Base-by-base conservation (phyloP, 108 stramenopile genomes). In the Pinguiococcus pyrenoidosus region DNA sequence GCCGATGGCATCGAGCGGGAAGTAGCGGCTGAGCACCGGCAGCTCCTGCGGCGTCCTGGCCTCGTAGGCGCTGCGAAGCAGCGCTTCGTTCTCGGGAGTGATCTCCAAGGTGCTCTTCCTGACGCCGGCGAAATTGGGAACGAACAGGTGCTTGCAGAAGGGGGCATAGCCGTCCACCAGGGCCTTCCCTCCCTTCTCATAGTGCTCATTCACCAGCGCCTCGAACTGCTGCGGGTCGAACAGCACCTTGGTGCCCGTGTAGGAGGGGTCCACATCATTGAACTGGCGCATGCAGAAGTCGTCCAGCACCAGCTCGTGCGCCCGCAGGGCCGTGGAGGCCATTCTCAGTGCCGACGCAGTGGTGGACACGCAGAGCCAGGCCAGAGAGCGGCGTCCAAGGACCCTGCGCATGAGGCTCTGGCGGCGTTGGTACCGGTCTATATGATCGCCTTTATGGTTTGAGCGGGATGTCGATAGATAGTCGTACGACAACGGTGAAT, bases 121-220 rank as follows among this genome's bases (percentile, higher is more conserved):
- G 4, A 68, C 67, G 12, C 59, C 52, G 3, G 69, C 69, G 32
- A 71, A 71, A 26, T 71, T 71, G 1, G 69, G 67, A 24, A 98
- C 36, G 53, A 98, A 98, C 3, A 98, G 23, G 50, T 98, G 96
- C 72, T 98, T 98, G 72, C 96, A 98, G 57, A 98, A 98, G 29
- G 92, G 85, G 4, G 96, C 96, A 57, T 98, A 98, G 22, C 92
- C 92, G 13, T 83, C 82, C 40, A 71, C 44, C 1, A 94, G 74
- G 8, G 37, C 18, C 14, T 13, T 13, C 9, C 16, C 16, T 3
- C 40, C 46, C n/a, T n/a, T n/a, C 28, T 40, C 25, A 21, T 59
- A 51, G 8, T 44, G 27, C 43, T 38, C 50, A 38, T 66, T 66
- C 17, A 66, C 57, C 21, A 30, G 6, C 20, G 24, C 54, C 27